phyloP scores from a whole-genome alignment of 2,329 filamentous ascomycete genomes.

The Sporothrix brunneoviolacea region DNA sequence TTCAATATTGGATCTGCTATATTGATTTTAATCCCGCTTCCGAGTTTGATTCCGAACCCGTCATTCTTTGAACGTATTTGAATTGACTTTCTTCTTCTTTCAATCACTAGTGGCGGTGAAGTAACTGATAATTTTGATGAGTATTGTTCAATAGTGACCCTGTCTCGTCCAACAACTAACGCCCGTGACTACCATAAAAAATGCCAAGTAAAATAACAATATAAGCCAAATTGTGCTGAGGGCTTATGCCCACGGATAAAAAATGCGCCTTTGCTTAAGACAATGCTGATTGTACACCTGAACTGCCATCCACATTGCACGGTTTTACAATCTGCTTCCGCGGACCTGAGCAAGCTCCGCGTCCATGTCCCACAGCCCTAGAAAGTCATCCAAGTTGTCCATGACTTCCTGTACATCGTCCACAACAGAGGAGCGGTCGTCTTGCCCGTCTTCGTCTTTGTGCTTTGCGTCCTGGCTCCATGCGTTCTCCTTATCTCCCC shows the following conservation, averaged over 20 bases:
- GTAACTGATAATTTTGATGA: no score
- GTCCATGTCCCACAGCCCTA: slow-evolving; percentile 33
- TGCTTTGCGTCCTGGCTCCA: neutral
- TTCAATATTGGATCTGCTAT: no score
- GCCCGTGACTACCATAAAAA: no score
- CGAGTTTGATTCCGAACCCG: no score
- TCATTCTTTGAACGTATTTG: no score
- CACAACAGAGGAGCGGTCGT: slow-evolving; percentile 13
- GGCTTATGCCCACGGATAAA: neutral
- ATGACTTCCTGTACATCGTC: slow-evolving; percentile 42
- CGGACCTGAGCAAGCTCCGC: slow-evolving; percentile 29
- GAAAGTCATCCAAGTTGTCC: slow-evolving; percentile 39
- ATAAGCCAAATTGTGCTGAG: no score
- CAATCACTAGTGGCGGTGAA: no score
- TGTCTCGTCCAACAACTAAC: no score
- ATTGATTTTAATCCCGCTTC: no score
- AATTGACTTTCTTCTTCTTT: no score
- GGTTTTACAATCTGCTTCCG: slow-evolving; percentile 8
- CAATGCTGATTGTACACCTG: neutral
- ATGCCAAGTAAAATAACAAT: neutral
- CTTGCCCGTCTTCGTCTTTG: slow-evolving; percentile 7
- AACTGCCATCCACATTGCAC: no score
- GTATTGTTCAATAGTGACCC: no score
- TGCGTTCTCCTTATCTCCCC: slow-evolving; percentile 2
- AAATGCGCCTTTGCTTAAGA: neutral